Percentiles rank a stretch among this genome's conserved stretches.
These are phyloP conservation scores for Trametopsis cervina DNA, from an alignment of 768 basidiomycete genomes.

Conservation along the genomic window DNA sequence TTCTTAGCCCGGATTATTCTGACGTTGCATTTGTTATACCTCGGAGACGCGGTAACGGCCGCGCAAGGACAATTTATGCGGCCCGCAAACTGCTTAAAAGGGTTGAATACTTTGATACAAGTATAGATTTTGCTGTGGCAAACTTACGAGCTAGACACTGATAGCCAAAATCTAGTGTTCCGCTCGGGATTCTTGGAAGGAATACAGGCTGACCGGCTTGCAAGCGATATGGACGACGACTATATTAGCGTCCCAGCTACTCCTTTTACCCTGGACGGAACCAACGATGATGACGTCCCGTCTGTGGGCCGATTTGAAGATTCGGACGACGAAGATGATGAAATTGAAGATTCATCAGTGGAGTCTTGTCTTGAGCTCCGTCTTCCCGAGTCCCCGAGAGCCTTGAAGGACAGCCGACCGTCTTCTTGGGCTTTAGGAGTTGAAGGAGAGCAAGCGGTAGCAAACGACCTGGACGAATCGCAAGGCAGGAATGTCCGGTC, in stretches of 20 bases:
- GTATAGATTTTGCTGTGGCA: constrained; percentile 28
- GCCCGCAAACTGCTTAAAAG: constrained; percentile 59
- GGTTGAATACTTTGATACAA: constrained; percentile 74
- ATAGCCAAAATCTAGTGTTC: constrained; percentile 47
- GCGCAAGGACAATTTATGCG: constrained; percentile 49
- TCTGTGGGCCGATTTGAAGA: constrained; percentile 32
- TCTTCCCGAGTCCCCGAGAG: no score
- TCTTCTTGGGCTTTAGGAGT: no score
- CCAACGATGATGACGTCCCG: constrained; percentile 1
- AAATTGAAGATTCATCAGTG: no score
- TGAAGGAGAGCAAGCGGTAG: no score
- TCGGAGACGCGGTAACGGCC: constrained; percentile 24
- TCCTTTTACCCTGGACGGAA: background rate
- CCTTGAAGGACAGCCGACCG: no score
- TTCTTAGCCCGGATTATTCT: constrained; percentile 54
- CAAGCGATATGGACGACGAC: constrained; percentile 9
- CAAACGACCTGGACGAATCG: no score
- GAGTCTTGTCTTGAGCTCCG: no score
- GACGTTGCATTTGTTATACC: constrained; percentile 80
- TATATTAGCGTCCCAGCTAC: background rate
- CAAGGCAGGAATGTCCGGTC: no score
- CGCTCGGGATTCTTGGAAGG: constrained; percentile 63
- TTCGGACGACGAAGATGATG: constrained; percentile 49
- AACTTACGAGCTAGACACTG: background rate
- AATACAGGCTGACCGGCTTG: constrained; percentile 21